These are phyloP conservation scores for Ambrosiella xylebori DNA, from an alignment of 2,329 filamentous ascomycete genomes.

Conservation along the genomic window DNA sequence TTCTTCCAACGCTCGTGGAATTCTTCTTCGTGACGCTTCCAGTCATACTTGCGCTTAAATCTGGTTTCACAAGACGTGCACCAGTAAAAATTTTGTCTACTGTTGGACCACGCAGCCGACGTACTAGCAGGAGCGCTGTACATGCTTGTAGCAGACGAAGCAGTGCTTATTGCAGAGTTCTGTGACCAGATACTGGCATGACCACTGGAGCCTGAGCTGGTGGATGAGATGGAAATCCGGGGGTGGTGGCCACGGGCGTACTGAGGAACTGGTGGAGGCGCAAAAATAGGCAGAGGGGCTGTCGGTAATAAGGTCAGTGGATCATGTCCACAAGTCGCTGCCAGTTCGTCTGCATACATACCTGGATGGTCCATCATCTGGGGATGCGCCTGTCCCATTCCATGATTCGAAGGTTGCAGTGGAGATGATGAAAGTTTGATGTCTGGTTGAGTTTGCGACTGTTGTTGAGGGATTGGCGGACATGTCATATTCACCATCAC, in stretches of 20 bases:
- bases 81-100: slow-evolving; percentile 33
- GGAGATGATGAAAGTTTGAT: slow-evolving; percentile 20
- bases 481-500: slow-evolving; percentile 11
- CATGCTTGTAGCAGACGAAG: slow-evolving; percentile 7
- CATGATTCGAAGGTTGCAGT: slow-evolving; percentile 16
- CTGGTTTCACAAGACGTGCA: slow-evolving; percentile 44
- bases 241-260: slow-evolving; percentile 22
- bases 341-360: not conserved
- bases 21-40: slow-evolving; percentile 53
- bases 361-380: slow-evolving; percentile 5
- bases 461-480: slow-evolving; percentile 12
- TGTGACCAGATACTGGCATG: slow-evolving; percentile 30
- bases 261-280: slow-evolving; percentile 20
- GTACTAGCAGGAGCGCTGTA: slow-evolving; percentile 2
- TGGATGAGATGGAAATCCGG: slow-evolving; percentile 31
- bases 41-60: slow-evolving; percentile 51
- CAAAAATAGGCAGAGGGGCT: slow-evolving; percentile 18
- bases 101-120: slow-evolving; percentile 13
- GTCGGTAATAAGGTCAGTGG: slow-evolving; percentile 14
- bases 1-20: slow-evolving; percentile 53
- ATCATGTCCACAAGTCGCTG: not conserved
- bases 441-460: slow-evolving; percentile 14
- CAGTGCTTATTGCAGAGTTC: slow-evolving; percentile 17
- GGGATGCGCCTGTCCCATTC: not conserved
- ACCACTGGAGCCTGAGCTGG: slow-evolving; percentile 32